Evolutionary conservation across 75 land plant species (phyloP).

Genomic region (Cunninghamia lanceolata): DNA sequence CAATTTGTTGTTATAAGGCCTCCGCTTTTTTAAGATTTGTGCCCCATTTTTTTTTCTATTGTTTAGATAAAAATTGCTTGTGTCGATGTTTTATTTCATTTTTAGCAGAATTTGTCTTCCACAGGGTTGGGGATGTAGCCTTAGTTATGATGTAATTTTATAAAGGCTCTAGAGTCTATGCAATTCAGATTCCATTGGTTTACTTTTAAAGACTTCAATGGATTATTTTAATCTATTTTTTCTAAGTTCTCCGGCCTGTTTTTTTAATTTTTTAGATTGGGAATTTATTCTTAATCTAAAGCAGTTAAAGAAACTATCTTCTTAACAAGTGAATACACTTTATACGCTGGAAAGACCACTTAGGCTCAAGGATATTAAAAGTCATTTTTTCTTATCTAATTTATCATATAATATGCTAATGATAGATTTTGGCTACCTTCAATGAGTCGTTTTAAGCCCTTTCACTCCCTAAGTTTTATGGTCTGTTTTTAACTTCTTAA

Average conservation of each 20-base stretch:
- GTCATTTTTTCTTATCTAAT: background rate
- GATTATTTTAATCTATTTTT: background rate
- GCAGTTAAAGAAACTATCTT: too few species aligned
- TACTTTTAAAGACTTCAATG: background rate
- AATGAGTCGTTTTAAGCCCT: background rate
- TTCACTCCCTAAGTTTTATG: background rate
- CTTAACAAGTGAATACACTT: too few species aligned
- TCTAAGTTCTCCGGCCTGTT: too few species aligned
- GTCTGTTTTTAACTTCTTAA: background rate
- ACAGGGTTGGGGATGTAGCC: background rate
- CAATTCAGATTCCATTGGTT: background rate
- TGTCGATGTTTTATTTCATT: background rate
- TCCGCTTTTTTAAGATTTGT: background rate
- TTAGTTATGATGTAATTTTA: background rate
- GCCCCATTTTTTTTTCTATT: background rate
- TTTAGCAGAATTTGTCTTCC: background rate
- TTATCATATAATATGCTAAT: background rate
- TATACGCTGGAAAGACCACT: too few species aligned
- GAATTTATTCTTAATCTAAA: too few species aligned
- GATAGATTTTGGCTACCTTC: background rate
- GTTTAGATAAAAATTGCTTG: background rate
- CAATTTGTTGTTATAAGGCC: background rate
- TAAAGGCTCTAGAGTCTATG: background rate
- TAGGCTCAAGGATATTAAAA: background rate
- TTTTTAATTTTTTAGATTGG: too few species aligned